A percentile compares a stretch with the other conserved stretches of the same genome.
Evolutionary conservation across 108 stramenopile species (phyloP).

Genomic region (Cyclotella atomus): DNA sequence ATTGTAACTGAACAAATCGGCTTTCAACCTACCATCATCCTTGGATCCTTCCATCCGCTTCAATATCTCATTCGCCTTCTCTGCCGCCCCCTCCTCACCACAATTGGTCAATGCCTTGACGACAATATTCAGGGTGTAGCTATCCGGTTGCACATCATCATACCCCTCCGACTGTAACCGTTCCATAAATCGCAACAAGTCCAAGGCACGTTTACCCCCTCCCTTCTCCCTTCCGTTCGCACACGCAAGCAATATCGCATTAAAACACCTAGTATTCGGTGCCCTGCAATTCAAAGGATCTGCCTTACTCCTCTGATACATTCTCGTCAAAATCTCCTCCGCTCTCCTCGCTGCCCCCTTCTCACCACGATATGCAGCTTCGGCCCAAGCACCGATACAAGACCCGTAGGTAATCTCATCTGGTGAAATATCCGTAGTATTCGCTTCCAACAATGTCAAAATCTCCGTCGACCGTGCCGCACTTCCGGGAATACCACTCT

Average conservation of each 20-base stretch:
- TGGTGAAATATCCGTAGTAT: constrained; percentile 19
- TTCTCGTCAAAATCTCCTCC: constrained; percentile 43
- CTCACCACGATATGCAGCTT: constrained; percentile 12
- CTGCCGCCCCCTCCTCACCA: constrained; percentile 38
- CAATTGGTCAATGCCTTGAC: constrained; percentile 45
- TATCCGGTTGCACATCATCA: constrained; percentile 20
- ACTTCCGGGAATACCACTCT: constrained; percentile 56
- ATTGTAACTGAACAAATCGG: constrained; percentile 49
- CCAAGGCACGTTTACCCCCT: constrained; percentile 40
- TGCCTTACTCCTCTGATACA: constrained; percentile 30
- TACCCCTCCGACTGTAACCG: constrained; percentile 39
- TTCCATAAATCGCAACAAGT: constrained; percentile 37
- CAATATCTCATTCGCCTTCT: constrained; percentile 27
- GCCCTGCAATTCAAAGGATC: constrained; percentile 10
- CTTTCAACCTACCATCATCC: constrained; percentile 25
- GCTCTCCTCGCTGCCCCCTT: constrained; percentile 21
- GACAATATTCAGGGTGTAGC: constrained; percentile 39
- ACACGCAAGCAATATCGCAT: constrained; percentile 43
- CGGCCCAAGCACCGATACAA: constrained; percentile 47
- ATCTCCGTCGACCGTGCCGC: constrained; percentile 48
- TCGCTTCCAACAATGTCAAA: constrained; percentile 32
- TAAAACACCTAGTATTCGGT: constrained; percentile 45
- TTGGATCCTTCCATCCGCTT: constrained; percentile 35
- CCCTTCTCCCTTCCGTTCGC: constrained; percentile 38
- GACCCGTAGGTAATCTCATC: constrained; percentile 41